Evolutionary conservation across 768 basidiomycete genomes (phyloP).

Genomic region (Suillus hirtellus): DNA sequence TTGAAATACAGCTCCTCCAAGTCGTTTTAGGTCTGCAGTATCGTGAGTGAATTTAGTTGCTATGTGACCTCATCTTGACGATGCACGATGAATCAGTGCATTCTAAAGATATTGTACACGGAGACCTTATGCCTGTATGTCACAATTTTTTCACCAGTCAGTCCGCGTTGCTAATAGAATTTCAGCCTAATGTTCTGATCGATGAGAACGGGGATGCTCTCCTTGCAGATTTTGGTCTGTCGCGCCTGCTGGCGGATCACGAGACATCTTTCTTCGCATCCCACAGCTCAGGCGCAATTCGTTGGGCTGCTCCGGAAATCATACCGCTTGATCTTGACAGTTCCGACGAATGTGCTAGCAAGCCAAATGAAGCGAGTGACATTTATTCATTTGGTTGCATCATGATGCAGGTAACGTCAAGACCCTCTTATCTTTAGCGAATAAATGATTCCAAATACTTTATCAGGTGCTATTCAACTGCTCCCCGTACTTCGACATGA

Average conservation of each 20-base stretch:
- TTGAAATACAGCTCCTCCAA: constrained; percentile 3
- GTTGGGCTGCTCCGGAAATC: constrained; percentile 5
- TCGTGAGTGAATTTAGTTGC: constrained; percentile 1
- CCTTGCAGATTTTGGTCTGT: constrained; percentile 7
- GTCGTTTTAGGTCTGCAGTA: constrained; percentile 11
- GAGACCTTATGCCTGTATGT: constrained; percentile 1
- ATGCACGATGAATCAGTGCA: constrained; percentile 3
- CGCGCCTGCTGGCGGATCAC: not conserved
- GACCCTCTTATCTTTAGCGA: not conserved
- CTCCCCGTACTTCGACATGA: not conserved
- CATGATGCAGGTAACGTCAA: constrained; percentile 4
- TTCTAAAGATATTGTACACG: not conserved
- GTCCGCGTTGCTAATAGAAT: not conserved
- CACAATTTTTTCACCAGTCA: not conserved
- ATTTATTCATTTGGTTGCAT: constrained; percentile 10
- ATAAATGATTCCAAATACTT: not conserved
- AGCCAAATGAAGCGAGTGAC: constrained; percentile 1
- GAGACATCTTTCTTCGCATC: constrained; percentile 1
- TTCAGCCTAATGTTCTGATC: constrained; percentile 3
- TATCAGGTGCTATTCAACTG: not conserved
- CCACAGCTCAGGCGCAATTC: not conserved
- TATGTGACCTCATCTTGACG: not conserved
- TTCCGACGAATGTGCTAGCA: not conserved
- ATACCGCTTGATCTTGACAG: not conserved
- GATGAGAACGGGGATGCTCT: not conserved